Evolutionary conservation across 2,329 filamentous ascomycete genomes (phyloP), one percentile per base, ranked within the genome.

Genomic region (Dendrostoma leiphaemia): DNA sequence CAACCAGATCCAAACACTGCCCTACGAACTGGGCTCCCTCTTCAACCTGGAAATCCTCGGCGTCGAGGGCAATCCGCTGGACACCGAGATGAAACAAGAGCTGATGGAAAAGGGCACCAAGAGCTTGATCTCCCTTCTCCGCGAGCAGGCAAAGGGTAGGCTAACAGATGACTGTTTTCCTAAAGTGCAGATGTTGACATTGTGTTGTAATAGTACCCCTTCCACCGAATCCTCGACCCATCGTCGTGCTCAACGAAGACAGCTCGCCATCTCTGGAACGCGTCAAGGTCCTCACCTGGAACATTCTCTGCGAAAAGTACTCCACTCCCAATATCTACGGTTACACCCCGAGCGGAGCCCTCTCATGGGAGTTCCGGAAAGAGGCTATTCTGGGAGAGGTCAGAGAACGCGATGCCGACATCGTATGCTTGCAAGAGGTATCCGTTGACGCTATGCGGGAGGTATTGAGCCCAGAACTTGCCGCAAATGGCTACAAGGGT

Each of bases 261-360:
- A 76, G 78, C 52, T 79, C 74, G 69, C 63, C 78, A 1, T 76
- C 67, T 51, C 71, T 83, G 59, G 84, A 97, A 65, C 87, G 84
- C 50, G 84, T 97, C 68, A 90, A 89, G 54, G 86, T 96, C 8
- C 79, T 97, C 58, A 95, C 90, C 21, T 97, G 94, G 85, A 99
- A 99, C 69, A 96, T 93, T 44, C 81, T 99, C 10, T 97, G 93
- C 72, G 91, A 97, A 71, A 90, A 91, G 65, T 96, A 94, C 64
- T 92, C 92, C 4, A 97, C 92, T 0, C 80, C 85, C 51, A 80
- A 85, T 51, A 84, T 90, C 59, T 97, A 97, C 68, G 93, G 93
- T 40, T 97, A 97, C 69, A 93, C 91, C 0, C 90, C 94, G 2
- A 87, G 86, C 15, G 82, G 82, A 52, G 91, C 91, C 8, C 78